phyloP scores from a whole-genome alignment of 805 yeast genomes.

The Spathaspora passalidarum region DNA sequence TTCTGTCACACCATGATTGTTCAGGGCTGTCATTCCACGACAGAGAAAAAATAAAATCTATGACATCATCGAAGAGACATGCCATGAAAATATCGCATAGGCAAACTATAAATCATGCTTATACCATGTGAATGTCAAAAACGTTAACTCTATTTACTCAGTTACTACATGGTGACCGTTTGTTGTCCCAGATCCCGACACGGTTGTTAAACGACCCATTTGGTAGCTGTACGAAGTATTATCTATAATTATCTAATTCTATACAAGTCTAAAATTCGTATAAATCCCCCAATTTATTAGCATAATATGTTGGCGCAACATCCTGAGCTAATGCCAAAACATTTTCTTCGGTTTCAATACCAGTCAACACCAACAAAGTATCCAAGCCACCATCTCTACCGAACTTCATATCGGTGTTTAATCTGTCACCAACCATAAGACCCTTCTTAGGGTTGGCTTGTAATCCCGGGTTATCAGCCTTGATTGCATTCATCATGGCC shows the following conservation, averaged over 20 bases:
- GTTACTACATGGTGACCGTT: no score
- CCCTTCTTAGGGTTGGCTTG: conserved; percentile 57
- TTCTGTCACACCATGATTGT: no score
- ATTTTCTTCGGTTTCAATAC: conserved; percentile 76
- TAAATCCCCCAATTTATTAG: conserved; percentile 73
- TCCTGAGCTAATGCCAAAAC: conserved; percentile 41
- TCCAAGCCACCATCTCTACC: conserved; percentile 86
- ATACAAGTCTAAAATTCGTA: conserved; percentile 51
- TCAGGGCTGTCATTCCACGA: neutral
- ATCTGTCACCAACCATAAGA: conserved; percentile 92
- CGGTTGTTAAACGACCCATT: neutral
- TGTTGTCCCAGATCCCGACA: neutral
- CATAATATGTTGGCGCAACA: conserved; percentile 62
- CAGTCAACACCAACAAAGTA: conserved; percentile 85
- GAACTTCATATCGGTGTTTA: conserved; percentile 92
- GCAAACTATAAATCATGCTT: neutral
- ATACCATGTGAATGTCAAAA: neutral
- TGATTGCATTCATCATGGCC: conserved; percentile 87
- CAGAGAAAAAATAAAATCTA: neutral
- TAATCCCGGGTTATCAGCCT: conserved; percentile 51
- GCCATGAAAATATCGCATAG: neutral
- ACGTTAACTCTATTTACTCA: no score
- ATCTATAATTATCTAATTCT: neutral
- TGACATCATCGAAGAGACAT: neutral
- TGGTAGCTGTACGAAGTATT: neutral